Evolutionary conservation across 345 rosid species (phyloP), one percentile per base, ranked within the genome.

Genomic region (Xanthoceras sorbifolium): DNA sequence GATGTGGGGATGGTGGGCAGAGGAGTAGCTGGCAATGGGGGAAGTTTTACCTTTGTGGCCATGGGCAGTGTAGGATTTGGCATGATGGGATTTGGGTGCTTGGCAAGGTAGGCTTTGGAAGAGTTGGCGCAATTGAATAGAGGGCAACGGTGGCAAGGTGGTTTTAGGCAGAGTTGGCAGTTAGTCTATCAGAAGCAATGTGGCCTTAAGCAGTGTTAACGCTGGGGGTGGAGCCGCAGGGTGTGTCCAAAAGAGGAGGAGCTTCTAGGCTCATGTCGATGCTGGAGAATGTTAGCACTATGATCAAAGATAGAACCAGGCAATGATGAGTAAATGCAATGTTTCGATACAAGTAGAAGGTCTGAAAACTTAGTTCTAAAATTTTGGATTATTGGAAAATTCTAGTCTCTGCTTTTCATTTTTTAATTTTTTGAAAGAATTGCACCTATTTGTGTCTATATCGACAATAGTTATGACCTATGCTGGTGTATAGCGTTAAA

Each of bases 101-200:
- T 12, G 57, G 57, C 4, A 50, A 50, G 6, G 9, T 32, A 5
- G 64, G 72, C 67, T 76, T 68, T 5, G 40, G 40, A 36, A 36
- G 40, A 36, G 1, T 36, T 36, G 40, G 1, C 8, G 40, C 40
- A 36, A 36, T 68, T 84, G 86, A 57, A 81, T 40, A 12, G 83
- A 62, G 64, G 78, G 63, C 42, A 79, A 57, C 7, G 77, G 81
- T 31, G 78, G 76, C 60, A 48, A 69, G 46, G 36, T 61, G 62
- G 73, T 22, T n/a, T 32, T 69, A 15, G 60, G 60, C 25, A 64
- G 40, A 28, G n/a, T 14, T 54, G 60, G 60, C 20, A 54, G 2
- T 54, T 6, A 36, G 40, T 6, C 3, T 36, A 36, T 36, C 8
- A 36, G 40, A 9, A 1, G 40, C 8, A 9, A 36, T 36, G 40